Evolutionary conservation across 345 rosid species (phyloP).

Genomic region (Gossypium longicalyx): DNA sequence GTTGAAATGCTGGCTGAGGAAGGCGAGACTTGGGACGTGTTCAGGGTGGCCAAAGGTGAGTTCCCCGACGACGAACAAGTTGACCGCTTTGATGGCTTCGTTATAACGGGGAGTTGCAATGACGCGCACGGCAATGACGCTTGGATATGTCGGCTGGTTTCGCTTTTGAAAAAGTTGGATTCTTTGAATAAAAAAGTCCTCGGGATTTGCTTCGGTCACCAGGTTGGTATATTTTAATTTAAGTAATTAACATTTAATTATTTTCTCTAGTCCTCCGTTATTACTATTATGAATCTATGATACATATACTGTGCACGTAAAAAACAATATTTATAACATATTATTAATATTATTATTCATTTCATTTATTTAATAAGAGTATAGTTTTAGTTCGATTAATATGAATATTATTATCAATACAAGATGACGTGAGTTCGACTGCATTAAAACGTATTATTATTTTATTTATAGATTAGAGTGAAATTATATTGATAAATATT

Average conservation of each 20-base stretch:
- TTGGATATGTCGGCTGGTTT: conserved; percentile 56
- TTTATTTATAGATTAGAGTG: accelerated
- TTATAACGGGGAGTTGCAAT: conserved; percentile 62
- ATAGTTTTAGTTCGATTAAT: accelerated
- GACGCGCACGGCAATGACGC: conserved; percentile 57
- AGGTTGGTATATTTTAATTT: conserved; percentile 33
- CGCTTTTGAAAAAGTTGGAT: conserved; percentile 41
- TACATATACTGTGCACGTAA: no score
- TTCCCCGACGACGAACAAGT: conserved; percentile 49
- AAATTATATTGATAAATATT: no score
- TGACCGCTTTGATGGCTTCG: conserved; percentile 49
- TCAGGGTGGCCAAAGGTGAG: conserved; percentile 38
- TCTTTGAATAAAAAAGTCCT: conserved; percentile 48
- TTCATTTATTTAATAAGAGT: no score
- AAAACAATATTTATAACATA: no score
- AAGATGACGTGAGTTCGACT: accelerated
- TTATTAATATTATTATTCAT: no score
- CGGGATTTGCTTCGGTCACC: conserved; percentile 76
- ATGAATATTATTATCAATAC: accelerated
- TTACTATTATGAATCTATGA: no score
- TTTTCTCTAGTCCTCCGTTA: no score
- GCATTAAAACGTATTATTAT: accelerated
- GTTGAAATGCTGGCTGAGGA: conserved; percentile 48
- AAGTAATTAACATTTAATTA: not conserved
- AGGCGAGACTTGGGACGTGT: conserved; percentile 60